phyloP scores from a whole-genome alignment of 1,284 basidiomycete species.

The Sporisorium scitamineum region DNA sequence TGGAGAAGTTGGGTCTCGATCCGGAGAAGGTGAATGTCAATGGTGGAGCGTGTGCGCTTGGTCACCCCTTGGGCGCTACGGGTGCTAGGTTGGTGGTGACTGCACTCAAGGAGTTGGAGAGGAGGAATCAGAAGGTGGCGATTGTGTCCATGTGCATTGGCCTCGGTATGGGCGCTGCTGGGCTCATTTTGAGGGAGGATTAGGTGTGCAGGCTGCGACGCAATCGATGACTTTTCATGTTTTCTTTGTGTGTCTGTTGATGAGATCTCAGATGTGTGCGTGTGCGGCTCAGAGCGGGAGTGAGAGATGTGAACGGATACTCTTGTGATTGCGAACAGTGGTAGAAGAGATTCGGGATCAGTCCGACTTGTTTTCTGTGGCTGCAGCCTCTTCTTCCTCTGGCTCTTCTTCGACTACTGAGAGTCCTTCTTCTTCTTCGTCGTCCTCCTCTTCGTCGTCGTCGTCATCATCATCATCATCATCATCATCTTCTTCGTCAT shows the following conservation, averaged over 20 bases:
- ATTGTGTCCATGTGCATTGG: constrained; percentile 86
- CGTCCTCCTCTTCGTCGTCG: constrained; percentile 55
- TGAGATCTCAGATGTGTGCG: neutral
- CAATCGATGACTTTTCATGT: neutral
- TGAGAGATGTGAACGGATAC: neutral
- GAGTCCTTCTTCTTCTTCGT: constrained; percentile 48
- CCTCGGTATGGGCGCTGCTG: constrained; percentile 85
- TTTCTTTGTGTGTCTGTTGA: no score
- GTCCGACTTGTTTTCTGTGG: constrained; percentile 1
- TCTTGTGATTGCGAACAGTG: neutral
- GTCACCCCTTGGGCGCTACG: constrained; percentile 87
- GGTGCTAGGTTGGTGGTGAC: constrained; percentile 89
- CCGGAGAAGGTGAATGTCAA: constrained; percentile 78
- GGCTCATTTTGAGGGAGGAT: constrained; percentile 76
- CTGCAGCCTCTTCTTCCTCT: constrained; percentile 23
- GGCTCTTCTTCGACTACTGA: constrained; percentile 50
- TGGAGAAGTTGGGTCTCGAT: constrained; percentile 79
- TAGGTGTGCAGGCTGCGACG: neutral
- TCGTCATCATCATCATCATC: constrained; percentile 36
- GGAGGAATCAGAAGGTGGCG: constrained; percentile 82
- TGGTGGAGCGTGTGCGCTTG: constrained; percentile 89
- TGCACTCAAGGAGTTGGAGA: constrained; percentile 82
- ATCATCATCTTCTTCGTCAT: constrained; percentile 70
- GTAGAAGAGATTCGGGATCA: neutral
- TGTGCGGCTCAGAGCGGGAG: neutral